These are phyloP conservation scores for Arabis alpina DNA, from an alignment of 345 rosid genomes.

Conservation along the genomic window DNA sequence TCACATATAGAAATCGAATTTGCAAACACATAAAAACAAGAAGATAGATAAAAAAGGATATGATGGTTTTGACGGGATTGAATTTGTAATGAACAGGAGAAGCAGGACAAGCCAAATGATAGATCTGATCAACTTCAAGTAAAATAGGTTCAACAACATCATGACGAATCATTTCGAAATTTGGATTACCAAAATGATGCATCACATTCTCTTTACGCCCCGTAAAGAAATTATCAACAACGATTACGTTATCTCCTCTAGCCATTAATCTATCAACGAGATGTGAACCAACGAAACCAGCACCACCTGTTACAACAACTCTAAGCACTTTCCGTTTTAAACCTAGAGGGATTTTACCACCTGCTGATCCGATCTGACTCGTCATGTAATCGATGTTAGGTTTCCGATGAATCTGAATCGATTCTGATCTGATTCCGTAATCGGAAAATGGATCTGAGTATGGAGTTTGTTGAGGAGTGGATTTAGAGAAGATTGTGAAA, in stretches of 20 bases:
- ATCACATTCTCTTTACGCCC: slow-evolving; percentile 95
- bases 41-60: slow-evolving; percentile 48
- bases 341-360: slow-evolving; percentile 87
- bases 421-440: slow-evolving; percentile 30
- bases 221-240: slow-evolving; percentile 98
- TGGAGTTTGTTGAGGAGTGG: slow-evolving; percentile 13
- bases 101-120: slow-evolving; percentile 97
- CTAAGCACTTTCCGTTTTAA: slow-evolving; percentile 77
- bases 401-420: slow-evolving; percentile 18
- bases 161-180: slow-evolving; percentile 90
- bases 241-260: slow-evolving; percentile 95
- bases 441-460: slow-evolving; percentile 41
- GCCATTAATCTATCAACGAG: slow-evolving; percentile 91
- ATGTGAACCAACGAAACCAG: slow-evolving; percentile 99
- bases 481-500: slow-evolving; percentile 61
- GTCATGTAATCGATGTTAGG: slow-evolving; percentile 43
- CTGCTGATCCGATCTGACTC: slow-evolving; percentile 41
- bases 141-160: slow-evolving; percentile 94
- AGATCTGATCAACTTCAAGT: slow-evolving; percentile 99
- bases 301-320: slow-evolving; percentile 96
- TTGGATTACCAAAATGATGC: slow-evolving; percentile 94
- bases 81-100: slow-evolving; percentile 98
- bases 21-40: too few relatives aligned
- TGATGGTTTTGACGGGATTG: slow-evolving; percentile 96
- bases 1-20: too few relatives aligned